These are phyloP conservation scores for Citrus reticulata DNA, from an alignment of 345 rosid genomes.

Conservation along the genomic window DNA sequence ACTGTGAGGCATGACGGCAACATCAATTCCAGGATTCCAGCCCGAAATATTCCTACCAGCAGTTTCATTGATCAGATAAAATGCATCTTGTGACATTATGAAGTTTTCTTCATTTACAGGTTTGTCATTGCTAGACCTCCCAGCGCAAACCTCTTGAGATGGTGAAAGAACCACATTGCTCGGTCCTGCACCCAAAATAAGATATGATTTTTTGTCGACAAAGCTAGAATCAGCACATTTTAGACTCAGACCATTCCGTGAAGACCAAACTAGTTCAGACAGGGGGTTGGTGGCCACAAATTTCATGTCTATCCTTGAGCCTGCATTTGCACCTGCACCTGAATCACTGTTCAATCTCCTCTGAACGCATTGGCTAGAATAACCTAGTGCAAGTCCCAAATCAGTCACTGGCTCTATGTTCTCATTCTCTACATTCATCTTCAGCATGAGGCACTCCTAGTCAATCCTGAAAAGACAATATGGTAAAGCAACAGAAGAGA, in stretches of 20 bases:
- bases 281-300: slow-evolving; percentile 53
- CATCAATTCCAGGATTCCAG: slow-evolving; percentile 18
- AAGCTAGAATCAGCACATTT: slow-evolving; percentile 70
- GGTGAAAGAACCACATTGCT: slow-evolving; percentile 28
- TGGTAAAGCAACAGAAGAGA: neutral
- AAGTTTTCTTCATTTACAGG: slow-evolving; percentile 18
- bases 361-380: slow-evolving; percentile 29
- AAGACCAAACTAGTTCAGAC: slow-evolving; percentile 93
- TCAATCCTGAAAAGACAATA: slow-evolving; percentile 1
- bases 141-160: neutral
- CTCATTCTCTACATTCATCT: slow-evolving; percentile 53
- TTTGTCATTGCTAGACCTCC: slow-evolving; percentile 21
- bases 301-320: slow-evolving; percentile 41
- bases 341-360: slow-evolving; percentile 37
- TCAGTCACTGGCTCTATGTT: slow-evolving; percentile 39
- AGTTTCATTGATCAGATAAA: slow-evolving; percentile 18
- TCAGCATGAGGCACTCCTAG: slow-evolving; percentile 25
- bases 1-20: slow-evolving; percentile 18
- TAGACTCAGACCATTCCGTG: slow-evolving; percentile 67
- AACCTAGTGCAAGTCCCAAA: slow-evolving; percentile 36
- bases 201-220: slow-evolving; percentile 34
- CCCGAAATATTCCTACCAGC: slow-evolving; percentile 16
- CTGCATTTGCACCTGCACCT: slow-evolving; percentile 96
- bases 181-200: slow-evolving; percentile 37
- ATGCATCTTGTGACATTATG: neutral